Base-by-base conservation (phyloP, 306 rosid species). In the Dryas alaskensis region DNA sequence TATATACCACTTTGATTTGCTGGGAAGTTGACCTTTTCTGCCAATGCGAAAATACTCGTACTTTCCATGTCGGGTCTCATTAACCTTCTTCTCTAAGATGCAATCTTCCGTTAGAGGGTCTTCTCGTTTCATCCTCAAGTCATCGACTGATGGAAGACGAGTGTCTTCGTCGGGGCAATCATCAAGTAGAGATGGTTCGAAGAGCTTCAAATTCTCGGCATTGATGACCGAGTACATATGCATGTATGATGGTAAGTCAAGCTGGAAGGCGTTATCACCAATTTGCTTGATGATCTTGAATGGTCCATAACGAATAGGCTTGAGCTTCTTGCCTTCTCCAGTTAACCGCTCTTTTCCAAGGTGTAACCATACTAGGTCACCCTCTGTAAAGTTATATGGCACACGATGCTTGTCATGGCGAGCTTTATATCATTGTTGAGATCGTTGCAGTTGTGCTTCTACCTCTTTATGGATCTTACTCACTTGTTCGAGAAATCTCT, bases 301-400 rank as follows among this genome's bases (percentile, higher is more conserved):
- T 8, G 70, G 70, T 16, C 37, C 40, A 65, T 65, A 65, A 44
- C 27, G 39, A 65, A 65, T 53, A 6, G 52, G 54, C 52, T 65
- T 43, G 19, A 8, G 10, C 6, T 44, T 10, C 16, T 46, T 45
- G 10, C 12, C 70, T 4, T 2, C 27, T 16, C 59, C 3, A 5
- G 2, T 22, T 17, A 2, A 7, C n/a, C 27, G 2, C 7, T 53
- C 27, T 3, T 53, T 53, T 5, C 27, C n/a, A 8, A 43, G 52
- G 10, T 43, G 19, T 65, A 65, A 65, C 52, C 70, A 65, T 13
- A 45, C 55, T 11, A 65, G 11, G 22, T 65, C 52, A 43, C 70
- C 54, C 17, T 8, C 53, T 2, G 9, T 65, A 4, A 65, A 65
- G 70, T 7, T 45, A 46, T 25, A 16, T 8, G 6, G 55, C 13